Evolutionary conservation across 2,329 filamentous ascomycete species (phyloP), one percentile per base, ranked within the genome.

Genomic region (Trichoderma atrobrunneum): DNA sequence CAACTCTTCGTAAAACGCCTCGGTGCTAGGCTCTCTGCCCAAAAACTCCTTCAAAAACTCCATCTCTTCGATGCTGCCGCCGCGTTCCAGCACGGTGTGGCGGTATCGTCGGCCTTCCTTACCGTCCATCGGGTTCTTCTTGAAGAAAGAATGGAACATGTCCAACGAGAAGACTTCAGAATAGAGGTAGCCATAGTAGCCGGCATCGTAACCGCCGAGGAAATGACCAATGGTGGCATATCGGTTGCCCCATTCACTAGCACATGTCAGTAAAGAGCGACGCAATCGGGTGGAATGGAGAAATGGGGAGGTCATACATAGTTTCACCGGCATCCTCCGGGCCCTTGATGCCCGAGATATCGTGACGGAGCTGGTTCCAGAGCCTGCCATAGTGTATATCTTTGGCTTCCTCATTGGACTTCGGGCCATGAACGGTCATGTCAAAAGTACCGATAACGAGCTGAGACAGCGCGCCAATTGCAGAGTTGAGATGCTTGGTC

Each of bases 91-190:
- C 26, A 96, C 92, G 0, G 89, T 92, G 81, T 94, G 91, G 69
- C 93, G 87, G 82, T 95, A 96, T 72, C 92, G 83, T 16, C 93
- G 86, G 1, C 93, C 93, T 79, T 94, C 89, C 75, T 87, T 88
- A 36, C 86, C 86, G 79, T 94, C 88, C 92, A 95, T 94, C 0
- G 93, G 93, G 79, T 95, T 86, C 76, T 88, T 85, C 84, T 91
- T 91, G 84, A 96, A 96, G 61, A 92, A 90, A 0, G 88, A 88
- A 82, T 93, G 90, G 85, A 95, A 97, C 92, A 97, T 95, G 81
- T 97, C 93, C 30, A 91, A 88, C 26, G 90, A 93, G 82, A 95
- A 96, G 21, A 96, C 93, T 80, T 93, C 88, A 1, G 91, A 93
- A 74, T 88, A 91, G 39, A 92, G 83, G 78, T 92, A 92, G 76